phyloP scores from a whole-genome alignment of 495 filamentous ascomycete species.

The Daldinia bambusicola region DNA sequence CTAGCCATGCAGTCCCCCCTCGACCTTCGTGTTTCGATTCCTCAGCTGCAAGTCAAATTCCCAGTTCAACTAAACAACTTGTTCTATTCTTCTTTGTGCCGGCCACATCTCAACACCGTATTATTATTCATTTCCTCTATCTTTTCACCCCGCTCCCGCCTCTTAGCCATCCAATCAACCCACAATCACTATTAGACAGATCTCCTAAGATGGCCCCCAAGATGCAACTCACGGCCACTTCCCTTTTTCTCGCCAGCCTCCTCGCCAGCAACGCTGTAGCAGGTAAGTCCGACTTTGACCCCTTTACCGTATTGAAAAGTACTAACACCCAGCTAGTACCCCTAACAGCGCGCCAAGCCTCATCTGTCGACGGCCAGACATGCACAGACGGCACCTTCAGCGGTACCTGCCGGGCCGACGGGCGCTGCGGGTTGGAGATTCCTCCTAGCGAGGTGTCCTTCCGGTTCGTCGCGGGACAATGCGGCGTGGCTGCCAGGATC shows the following conservation, averaged over 20 bases:
- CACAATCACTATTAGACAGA: background rate
- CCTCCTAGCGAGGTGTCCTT: background rate
- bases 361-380: background rate
- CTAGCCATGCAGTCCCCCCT: background rate
- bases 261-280: background rate
- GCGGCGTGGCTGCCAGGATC: background rate
- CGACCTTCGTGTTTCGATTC: background rate
- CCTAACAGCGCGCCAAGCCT: background rate
- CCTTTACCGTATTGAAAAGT: background rate
- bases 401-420: background rate
- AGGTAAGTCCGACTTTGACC: background rate
- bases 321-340: background rate
- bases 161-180: background rate
- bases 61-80: background rate
- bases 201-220: background rate
- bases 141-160: background rate
- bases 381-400: background rate
- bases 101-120: constrained; percentile 1
- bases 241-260: background rate
- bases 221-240: constrained; percentile 1
- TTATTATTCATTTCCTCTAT: background rate
- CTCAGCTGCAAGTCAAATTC: background rate
- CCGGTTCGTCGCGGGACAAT: background rate
- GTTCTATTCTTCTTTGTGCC: constrained; percentile 2
- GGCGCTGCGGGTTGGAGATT: background rate